Evolutionary conservation across 106 monocot genomes (phyloP).

Genomic region (Chionographis japonica): DNA sequence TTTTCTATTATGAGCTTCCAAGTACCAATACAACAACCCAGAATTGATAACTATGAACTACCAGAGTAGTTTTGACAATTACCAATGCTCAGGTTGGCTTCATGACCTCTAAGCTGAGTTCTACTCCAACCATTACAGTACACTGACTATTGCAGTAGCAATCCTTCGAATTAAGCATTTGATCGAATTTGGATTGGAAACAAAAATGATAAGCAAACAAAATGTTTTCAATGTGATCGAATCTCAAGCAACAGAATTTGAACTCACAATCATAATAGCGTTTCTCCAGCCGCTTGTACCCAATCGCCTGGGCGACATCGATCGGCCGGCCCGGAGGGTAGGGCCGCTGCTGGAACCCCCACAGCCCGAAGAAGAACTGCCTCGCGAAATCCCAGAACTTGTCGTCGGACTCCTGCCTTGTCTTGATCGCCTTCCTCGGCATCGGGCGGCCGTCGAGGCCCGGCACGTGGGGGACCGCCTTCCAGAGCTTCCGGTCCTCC

Average conservation of each 20-base stretch:
- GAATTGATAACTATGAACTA: too few species aligned
- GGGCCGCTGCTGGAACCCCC: conserved; percentile 75
- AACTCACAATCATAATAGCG: conserved; percentile 90
- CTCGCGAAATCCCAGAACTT: conserved; percentile 88
- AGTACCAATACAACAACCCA: too few species aligned
- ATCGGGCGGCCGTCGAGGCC: conserved; percentile 75
- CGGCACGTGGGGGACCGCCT: conserved; percentile 56
- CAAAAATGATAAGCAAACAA: too few species aligned
- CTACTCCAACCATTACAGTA: too few species aligned
- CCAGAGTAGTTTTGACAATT: too few species aligned
- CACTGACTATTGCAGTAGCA: too few species aligned
- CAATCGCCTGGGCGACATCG: conserved; percentile 78
- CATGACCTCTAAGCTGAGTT: too few species aligned
- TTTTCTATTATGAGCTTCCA: too few species aligned
- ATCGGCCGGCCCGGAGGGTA: conserved; percentile 75
- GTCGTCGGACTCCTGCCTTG: conserved; percentile 52
- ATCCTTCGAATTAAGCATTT: too few species aligned
- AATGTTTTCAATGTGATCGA: too few species aligned
- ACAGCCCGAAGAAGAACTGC: conserved; percentile 84
- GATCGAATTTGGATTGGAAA: too few species aligned
- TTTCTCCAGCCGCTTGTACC: conserved; percentile 72
- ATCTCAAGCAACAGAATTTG: background rate
- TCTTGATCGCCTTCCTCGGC: conserved; percentile 78
- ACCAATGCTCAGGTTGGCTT: too few species aligned
- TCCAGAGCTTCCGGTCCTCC: conserved; percentile 76